Evolutionary conservation across 2,329 filamentous ascomycete genomes (phyloP).

Genomic region (Hypoxylon sp.): DNA sequence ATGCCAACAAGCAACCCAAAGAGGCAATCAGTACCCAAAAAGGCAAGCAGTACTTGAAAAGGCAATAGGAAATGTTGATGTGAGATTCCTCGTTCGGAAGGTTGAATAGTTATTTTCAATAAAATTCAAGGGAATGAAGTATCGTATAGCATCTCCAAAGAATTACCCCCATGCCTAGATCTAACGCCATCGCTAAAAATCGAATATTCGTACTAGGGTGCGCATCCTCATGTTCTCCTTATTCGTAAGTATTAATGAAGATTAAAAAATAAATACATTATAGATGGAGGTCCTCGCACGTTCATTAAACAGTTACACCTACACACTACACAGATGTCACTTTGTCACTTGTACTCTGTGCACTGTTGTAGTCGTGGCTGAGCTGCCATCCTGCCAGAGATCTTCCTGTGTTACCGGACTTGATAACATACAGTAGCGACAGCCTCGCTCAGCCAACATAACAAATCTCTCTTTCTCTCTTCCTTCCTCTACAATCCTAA

Average conservation of each 20-base stretch:
- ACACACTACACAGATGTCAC: background rate
- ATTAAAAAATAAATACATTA: slow-evolving; percentile 11
- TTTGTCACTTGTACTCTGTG: background rate
- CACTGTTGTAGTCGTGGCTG: slow-evolving; percentile 23
- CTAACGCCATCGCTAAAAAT: slow-evolving; percentile 8
- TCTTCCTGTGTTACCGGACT: slow-evolving; percentile 7
- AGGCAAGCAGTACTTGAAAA: slow-evolving; percentile 16
- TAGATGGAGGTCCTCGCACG: slow-evolving; percentile 14
- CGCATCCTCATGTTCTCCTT: slow-evolving; percentile 15
- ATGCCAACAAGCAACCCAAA: slow-evolving; percentile 1
- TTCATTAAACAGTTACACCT: slow-evolving; percentile 1
- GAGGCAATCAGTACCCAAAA: slow-evolving; percentile 15
- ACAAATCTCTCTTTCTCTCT: background rate
- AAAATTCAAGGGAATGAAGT: slow-evolving; percentile 6
- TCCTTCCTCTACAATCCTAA: slow-evolving; percentile 1
- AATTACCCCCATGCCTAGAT: slow-evolving; percentile 7
- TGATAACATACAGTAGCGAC: slow-evolving; percentile 8
- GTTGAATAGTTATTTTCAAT: slow-evolving; percentile 1
- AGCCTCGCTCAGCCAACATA: slow-evolving; percentile 2
- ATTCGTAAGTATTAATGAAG: slow-evolving; percentile 4
- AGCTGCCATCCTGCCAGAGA: slow-evolving; percentile 17
- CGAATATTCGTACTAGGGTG: slow-evolving; percentile 3
- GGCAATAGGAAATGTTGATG: slow-evolving; percentile 6
- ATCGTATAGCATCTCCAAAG: slow-evolving; percentile 10
- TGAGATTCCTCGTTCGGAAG: slow-evolving; percentile 21